Base-by-base conservation (phyloP, 495 filamentous ascomycete species). In the Neurospora hispaniola region DNA sequence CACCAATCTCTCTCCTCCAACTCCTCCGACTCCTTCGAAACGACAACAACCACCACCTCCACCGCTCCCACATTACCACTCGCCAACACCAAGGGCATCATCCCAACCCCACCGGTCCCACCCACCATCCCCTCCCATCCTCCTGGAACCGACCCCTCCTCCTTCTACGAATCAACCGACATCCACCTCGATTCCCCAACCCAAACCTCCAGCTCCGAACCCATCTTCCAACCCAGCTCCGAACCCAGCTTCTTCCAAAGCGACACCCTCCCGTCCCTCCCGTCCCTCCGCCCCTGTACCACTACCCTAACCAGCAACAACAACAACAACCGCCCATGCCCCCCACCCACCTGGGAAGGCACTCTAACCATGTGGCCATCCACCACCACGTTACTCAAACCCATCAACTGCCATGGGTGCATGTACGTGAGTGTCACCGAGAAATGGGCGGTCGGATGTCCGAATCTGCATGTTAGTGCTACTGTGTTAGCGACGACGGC, bases 371-470 rank as follows among this genome's bases (percentile, higher is more conserved):
- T 75, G 40, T 81, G 77, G 42, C 76, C 79, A n/a, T 77, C 75
- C 1, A 81, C 81, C 11, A 78, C 75, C 6, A 73, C 75, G 4
- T 14, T 73, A 9, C 73, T 66, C 27, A 70, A 71, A 42, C 70
- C 72, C 16, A 69, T 82, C 23, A 69, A 82, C 75, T 82, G 81
- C 73, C 69, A 78, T 44, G 81, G 81, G 5, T 82, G 81, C 71
- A 46, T 73, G 14, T 59, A 74, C 41, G 31, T 82, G 35, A 39
- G 35, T 1, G 62, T 79, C 4, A 54, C 70, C 35, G 69, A 73
- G 5, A 71, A 76, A 20, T 48, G 71, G 5, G 76, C 72, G 9
- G 73, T 72, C 39, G 54, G 54, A 31, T 82, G 81, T 71, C 80
- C 81, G 20, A 80, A 75, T 69, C 68, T 72, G 69, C n/a, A 31